phyloP scores from a whole-genome alignment of 2,329 filamentous ascomycete species.

The Colletotrichum destructivum region DNA sequence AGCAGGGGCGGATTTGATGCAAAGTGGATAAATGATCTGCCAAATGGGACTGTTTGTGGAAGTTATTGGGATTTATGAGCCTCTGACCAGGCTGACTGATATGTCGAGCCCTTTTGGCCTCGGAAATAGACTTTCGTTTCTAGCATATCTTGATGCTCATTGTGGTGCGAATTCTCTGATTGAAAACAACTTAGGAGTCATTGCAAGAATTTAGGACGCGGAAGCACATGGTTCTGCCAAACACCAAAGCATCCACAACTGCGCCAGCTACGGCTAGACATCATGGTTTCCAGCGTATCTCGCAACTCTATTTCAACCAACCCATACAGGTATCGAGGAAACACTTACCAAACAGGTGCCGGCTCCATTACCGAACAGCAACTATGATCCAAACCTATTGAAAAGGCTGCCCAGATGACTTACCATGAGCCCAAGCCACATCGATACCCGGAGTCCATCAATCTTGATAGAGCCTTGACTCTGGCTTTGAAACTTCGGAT shows the following conservation, averaged over 20 bases:
- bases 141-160: background rate
- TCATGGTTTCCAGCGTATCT: background rate
- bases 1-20: background rate
- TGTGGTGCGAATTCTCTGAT: too few relatives aligned
- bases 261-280: background rate
- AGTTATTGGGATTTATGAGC: background rate
- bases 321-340: background rate
- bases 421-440: background rate
- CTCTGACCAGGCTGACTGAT: background rate
- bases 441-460: background rate
- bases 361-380: too few relatives aligned
- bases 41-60: background rate
- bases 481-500: background rate
- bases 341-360: background rate
- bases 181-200: background rate
- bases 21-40: background rate
- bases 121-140: background rate
- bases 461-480: conserved; percentile 4
- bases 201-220: too few relatives aligned
- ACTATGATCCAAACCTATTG: background rate
- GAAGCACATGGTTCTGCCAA: background rate
- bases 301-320: background rate
- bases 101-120: background rate
- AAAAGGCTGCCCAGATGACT: background rate
- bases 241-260: conserved; percentile 7